Percentiles rank a stretch among this genome's conserved stretches.
These are phyloP conservation scores for Rubia balearica DNA, from an alignment of 305 asterid genomes.

Conservation along the genomic window DNA sequence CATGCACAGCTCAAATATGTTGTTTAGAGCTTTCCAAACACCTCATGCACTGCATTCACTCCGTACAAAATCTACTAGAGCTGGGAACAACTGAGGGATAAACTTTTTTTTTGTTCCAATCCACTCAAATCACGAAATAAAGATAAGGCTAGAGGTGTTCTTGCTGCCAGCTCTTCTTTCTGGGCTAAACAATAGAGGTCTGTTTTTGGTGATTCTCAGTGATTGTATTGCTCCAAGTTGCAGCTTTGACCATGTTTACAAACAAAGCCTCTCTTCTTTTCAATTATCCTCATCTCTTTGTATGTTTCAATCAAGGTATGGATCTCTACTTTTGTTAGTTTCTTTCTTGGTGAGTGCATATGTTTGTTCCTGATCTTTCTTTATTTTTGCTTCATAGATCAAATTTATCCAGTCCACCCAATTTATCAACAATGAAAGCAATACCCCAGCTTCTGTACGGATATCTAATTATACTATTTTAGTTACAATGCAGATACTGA, in stretches of 20 bases:
- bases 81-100: slow-evolving; percentile 55
- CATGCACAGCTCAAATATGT: slow-evolving; percentile 57
- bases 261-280: too few species aligned
- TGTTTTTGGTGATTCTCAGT: too few species aligned
- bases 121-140: slow-evolving; percentile 58
- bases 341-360: too few species aligned
- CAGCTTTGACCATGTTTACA: slow-evolving; percentile 78
- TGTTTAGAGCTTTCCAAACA: slow-evolving; percentile 62
- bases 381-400: too few species aligned
- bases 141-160: slow-evolving; percentile 57
- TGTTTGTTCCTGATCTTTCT: too few species aligned
- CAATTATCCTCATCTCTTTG: too few species aligned
- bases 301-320: too few species aligned
- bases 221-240: slow-evolving; percentile 44
- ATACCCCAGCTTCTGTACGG: slow-evolving; percentile 7
- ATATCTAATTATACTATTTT: slow-evolving; percentile 2
- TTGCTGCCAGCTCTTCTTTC: slow-evolving; percentile 92
- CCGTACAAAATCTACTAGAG: slow-evolving; percentile 77
- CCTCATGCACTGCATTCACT: slow-evolving; percentile 88
- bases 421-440: too few species aligned
- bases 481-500: slow-evolving; percentile 1
- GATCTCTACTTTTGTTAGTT: too few species aligned
- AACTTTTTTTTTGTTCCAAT: slow-evolving; percentile 45
- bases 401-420: too few species aligned
- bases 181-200: slow-evolving; percentile 56